These are phyloP conservation scores for Iris pallida DNA, from an alignment of 116 monocot genomes.

Conservation along the genomic window DNA sequence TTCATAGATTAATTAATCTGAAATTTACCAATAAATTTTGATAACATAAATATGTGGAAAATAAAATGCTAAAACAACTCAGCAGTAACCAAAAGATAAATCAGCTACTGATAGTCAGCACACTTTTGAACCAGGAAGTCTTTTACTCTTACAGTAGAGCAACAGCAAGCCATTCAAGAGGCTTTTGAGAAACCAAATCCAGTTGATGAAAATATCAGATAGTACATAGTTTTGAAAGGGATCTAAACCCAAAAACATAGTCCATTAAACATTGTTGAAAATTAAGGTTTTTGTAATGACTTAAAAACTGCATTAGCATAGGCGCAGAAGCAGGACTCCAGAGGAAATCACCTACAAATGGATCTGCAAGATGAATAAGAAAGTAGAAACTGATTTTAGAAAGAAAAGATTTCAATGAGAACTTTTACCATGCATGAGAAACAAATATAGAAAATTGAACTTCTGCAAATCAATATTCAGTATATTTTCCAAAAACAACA, in stretches of 20 bases:
- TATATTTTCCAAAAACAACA: neutral
- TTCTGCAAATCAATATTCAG: neutral
- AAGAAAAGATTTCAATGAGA: neutral
- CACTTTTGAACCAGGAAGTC: constrained; percentile 1
- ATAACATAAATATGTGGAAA: neutral
- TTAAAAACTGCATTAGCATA: constrained; percentile 29
- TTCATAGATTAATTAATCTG: neutral
- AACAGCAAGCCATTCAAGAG: neutral
- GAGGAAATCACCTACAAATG: constrained; percentile 41
- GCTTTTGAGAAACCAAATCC: constrained; percentile 9
- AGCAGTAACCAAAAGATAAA: constrained; percentile 1
- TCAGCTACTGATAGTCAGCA: neutral
- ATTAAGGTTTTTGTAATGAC: constrained; percentile 18
- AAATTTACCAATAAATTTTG: neutral
- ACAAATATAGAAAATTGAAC: neutral
- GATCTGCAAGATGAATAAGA: constrained; percentile 60
- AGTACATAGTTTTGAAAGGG: constrained; percentile 14
- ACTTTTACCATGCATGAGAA: neutral
- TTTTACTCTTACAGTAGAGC: constrained; percentile 15
- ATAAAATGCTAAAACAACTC: neutral
- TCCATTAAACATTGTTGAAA: constrained; percentile 22
- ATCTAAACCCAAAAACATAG: constrained; percentile 6
- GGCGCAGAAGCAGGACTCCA: constrained; percentile 45
- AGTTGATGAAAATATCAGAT: constrained; percentile 11
- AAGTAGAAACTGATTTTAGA: constrained; percentile 16